phyloP scores from a whole-genome alignment of 108 stramenopile species.

The Fragilaria radians region DNA sequence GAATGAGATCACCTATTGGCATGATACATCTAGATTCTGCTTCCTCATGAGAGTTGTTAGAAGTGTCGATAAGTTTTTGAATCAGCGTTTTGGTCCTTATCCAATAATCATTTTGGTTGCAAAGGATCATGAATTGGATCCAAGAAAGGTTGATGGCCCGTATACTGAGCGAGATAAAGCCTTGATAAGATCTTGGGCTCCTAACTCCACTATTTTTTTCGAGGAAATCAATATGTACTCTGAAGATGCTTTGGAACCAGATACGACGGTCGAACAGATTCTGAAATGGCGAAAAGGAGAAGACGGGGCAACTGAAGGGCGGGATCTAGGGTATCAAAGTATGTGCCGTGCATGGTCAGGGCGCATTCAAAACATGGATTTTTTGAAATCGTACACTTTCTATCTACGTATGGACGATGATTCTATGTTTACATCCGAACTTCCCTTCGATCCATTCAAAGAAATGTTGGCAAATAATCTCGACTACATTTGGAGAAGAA shows the following conservation, averaged over 20 bases:
- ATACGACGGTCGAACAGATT: slow-evolving; percentile 9
- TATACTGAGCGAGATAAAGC: slow-evolving; percentile 15
- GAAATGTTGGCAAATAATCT: slow-evolving; percentile 6
- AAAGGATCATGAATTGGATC: slow-evolving; percentile 20
- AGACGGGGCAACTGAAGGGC: slow-evolving; percentile 16
- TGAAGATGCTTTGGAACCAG: slow-evolving; percentile 25
- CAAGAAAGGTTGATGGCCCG: slow-evolving; percentile 10
- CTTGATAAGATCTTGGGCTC: slow-evolving; percentile 15
- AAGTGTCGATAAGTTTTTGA: slow-evolving; percentile 19
- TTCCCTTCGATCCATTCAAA: slow-evolving; percentile 19
- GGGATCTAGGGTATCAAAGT: slow-evolving; percentile 19
- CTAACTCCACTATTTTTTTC: slow-evolving; percentile 7
- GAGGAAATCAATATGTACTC: slow-evolving; percentile 11
- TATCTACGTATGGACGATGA: slow-evolving; percentile 27
- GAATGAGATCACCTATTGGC: slow-evolving; percentile 13
- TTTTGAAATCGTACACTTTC: slow-evolving; percentile 13
- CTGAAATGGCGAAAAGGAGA: slow-evolving; percentile 14
- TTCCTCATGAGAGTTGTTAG: slow-evolving; percentile 13
- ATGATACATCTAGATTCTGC: slow-evolving; percentile 13
- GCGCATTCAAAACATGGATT: slow-evolving; percentile 17
- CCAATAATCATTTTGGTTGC: slow-evolving; percentile 23
- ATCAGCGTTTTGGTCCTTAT: slow-evolving; percentile 18
- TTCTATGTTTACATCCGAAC: slow-evolving; percentile 6
- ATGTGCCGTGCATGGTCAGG: slow-evolving; percentile 29
- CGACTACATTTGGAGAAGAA: slow-evolving; percentile 15